These are phyloP conservation scores for Arthromyces matolae DNA, from an alignment of 768 basidiomycete genomes.

Conservation along the genomic window DNA sequence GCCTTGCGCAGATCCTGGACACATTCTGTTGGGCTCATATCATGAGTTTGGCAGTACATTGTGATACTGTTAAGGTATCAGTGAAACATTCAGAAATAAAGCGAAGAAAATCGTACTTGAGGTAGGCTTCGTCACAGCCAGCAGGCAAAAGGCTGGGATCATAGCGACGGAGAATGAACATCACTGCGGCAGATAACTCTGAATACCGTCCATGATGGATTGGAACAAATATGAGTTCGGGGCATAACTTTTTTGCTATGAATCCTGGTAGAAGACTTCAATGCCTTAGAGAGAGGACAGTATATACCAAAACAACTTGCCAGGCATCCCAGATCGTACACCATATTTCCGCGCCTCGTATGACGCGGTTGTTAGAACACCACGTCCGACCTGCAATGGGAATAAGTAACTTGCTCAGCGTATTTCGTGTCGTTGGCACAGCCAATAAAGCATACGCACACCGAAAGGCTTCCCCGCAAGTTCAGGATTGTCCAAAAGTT, in stretches of 20 bases:
- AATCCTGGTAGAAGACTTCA: slow-evolving; percentile 51
- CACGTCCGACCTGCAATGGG: slow-evolving; percentile 64
- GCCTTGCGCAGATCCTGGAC: slow-evolving; percentile 71
- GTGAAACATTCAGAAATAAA: background rate
- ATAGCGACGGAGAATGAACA: slow-evolving; percentile 64
- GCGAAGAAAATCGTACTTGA: slow-evolving; percentile 59
- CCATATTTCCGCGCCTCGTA: slow-evolving; percentile 91
- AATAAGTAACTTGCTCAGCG: background rate
- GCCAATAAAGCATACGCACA: slow-evolving; percentile 34
- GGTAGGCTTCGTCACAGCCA: slow-evolving; percentile 87
- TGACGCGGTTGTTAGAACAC: slow-evolving; percentile 84
- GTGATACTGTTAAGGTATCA: slow-evolving; percentile 59
- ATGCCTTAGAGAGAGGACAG: background rate
- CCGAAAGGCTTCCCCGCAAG: slow-evolving; percentile 73
- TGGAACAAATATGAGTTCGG: slow-evolving; percentile 71
- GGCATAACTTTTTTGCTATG: slow-evolving; percentile 91
- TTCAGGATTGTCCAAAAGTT: slow-evolving; percentile 60
- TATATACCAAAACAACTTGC: slow-evolving; percentile 34
- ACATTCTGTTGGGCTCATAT: slow-evolving; percentile 65
- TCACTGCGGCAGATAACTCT: slow-evolving; percentile 70
- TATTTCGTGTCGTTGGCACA: too few relatives aligned
- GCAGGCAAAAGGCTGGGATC: slow-evolving; percentile 74
- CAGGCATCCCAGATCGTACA: slow-evolving; percentile 94
- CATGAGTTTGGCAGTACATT: slow-evolving; percentile 67
- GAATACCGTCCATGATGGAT: slow-evolving; percentile 58